These are phyloP conservation scores for Onygenales sp. DNA, from an alignment of 2,329 filamentous ascomycete species.

Conservation along the genomic window DNA sequence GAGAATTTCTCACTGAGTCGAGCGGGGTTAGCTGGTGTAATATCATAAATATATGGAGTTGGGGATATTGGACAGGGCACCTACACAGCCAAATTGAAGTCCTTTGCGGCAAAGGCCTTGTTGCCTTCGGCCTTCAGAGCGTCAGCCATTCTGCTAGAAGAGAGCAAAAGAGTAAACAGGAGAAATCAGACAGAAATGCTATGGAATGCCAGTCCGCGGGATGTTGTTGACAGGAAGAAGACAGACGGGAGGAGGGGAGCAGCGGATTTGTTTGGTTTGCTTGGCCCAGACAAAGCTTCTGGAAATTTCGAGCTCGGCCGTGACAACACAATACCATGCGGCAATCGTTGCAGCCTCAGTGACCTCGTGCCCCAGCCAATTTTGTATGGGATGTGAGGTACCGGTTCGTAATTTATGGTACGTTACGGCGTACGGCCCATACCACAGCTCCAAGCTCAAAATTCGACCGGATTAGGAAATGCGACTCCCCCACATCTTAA, in stretches of 20 bases:
- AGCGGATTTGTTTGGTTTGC: neutral
- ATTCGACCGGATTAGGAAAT: constrained; percentile 1
- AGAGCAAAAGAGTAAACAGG: constrained; percentile 1
- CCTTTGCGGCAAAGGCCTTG: constrained; percentile 95
- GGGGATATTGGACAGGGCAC: constrained; percentile 28
- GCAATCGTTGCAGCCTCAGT: neutral
- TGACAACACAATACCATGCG: neutral
- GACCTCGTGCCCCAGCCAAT: constrained; percentile 6
- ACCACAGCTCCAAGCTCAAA: neutral
- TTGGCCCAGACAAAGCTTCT: constrained; percentile 21
- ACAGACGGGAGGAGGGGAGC: constrained; percentile 1
- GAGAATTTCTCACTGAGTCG: constrained; percentile 78
- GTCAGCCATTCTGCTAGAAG: constrained; percentile 49
- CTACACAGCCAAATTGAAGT: constrained; percentile 92
- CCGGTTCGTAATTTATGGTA: neutral
- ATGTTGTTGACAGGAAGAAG: neutral
- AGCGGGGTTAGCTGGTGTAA: constrained; percentile 4
- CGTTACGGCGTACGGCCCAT: neutral
- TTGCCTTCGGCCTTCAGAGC: constrained; percentile 96
- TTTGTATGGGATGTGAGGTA: constrained; percentile 3
- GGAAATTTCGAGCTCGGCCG: constrained; percentile 32
- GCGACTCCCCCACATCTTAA: constrained; percentile 4
- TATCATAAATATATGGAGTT: neutral
- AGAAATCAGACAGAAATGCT: neutral
- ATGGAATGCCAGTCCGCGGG: neutral